Evolutionary conservation across 2,329 filamentous ascomycete species (phyloP), one percentile per base, ranked within the genome.

Genomic region (Ceratocystis eucalypticola): DNA sequence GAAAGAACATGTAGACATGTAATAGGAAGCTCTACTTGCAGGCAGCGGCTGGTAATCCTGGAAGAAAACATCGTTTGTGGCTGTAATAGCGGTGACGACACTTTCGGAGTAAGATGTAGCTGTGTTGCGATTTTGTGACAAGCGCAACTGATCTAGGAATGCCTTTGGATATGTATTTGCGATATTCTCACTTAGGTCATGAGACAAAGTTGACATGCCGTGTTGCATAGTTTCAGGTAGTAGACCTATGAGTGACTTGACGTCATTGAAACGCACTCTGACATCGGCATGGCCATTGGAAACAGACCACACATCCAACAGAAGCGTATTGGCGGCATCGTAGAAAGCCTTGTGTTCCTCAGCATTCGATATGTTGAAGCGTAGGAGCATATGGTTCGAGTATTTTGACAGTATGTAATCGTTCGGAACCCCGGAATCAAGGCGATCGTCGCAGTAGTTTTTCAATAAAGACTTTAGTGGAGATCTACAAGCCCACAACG

Each of bases 301-400:
- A 70, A 89, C 91, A 25, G 89, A 87, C 94, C 94, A 99, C 1
- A 97, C 83, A 73, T 99, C 94, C 53, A 97, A 79, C 71, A 94
- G 88, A 28, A 96, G 81, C 20, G 85, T 84, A 68, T 88, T 82
- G 0, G 86, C 81, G 2, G 90, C 91, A 66, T 88, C 82, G n/a
- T 86, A 82, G 66, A 96, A 78, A 1, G 87, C 87, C 44, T 77
- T 76, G 67, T 89, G 86, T 72, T 96, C 89, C n/a, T 46, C 61
- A 3, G 80, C 75, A 30, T 82, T 85, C 69, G 82, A 86, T 66
- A 96, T 78, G 72, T 88, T 90, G 80, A 97, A 96, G 48, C 94
- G 86, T 69, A 97, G 78, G 17, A 99, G 91, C n/a, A 96, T 81
- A 75, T 96, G 87, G 69, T 88, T 84, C 69, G 85, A 84, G 74